Percentiles rank a stretch among this genome's conserved stretches.
Evolutionary conservation across 2,329 filamentous ascomycete genomes (phyloP).

Genomic region (Aspergillus brasiliensis): DNA sequence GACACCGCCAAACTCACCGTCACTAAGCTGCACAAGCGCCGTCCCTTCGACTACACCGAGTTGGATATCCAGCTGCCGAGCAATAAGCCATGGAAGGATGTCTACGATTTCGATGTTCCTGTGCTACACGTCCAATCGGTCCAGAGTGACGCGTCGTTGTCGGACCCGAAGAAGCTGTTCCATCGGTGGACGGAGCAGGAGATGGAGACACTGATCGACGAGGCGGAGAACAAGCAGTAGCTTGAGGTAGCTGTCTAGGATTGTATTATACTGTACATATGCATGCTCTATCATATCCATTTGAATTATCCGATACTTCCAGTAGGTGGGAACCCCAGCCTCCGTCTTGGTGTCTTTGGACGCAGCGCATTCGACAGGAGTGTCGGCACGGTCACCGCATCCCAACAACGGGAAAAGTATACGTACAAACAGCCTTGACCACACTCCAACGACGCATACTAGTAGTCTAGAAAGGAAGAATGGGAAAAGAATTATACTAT

Average conservation of each 20-base stretch:
- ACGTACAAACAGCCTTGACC: too few relatives aligned
- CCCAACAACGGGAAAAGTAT: neutral
- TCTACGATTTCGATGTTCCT: slow-evolving; percentile 67
- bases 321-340: slow-evolving; percentile 15
- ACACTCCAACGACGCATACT: too few relatives aligned
- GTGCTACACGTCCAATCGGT: slow-evolving; percentile 61
- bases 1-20: slow-evolving; percentile 62
- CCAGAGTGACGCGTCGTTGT: slow-evolving; percentile 52
- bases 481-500: too few relatives aligned
- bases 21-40: slow-evolving; percentile 54
- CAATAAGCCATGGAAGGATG: slow-evolving; percentile 59
- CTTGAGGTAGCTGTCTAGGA: neutral
- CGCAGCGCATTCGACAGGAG: slow-evolving; percentile 40
- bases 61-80: slow-evolving; percentile 59
- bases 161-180: slow-evolving; percentile 63
- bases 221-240: slow-evolving; percentile 38
- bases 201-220: slow-evolving; percentile 57
- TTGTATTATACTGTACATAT: neutral
- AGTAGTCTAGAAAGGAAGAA: too few relatives aligned
- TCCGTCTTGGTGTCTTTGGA: slow-evolving; percentile 28
- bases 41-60: slow-evolving; percentile 59
- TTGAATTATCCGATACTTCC: neutral
- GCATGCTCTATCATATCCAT: neutral
- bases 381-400: slow-evolving; percentile 42
- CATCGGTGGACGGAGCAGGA: slow-evolving; percentile 63